phyloP scores from a whole-genome alignment of 768 basidiomycete species.

The Termitomyces titanicus region DNA sequence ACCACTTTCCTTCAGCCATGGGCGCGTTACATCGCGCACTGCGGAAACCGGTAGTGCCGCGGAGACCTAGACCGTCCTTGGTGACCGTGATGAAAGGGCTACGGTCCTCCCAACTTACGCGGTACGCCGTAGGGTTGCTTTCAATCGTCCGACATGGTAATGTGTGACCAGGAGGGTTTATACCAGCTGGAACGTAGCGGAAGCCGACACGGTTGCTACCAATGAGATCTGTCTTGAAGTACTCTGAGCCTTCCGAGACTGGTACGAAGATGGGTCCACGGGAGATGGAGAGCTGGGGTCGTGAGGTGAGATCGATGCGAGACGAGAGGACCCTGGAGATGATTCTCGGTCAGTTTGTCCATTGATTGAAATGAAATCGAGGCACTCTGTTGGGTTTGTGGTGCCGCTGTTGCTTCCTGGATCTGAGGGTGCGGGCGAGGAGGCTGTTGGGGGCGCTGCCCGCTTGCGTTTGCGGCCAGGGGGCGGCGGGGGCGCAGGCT shows the following conservation, averaged over 20 bases:
- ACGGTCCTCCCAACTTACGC: conserved; percentile 91
- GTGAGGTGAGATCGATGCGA: conserved; percentile 64
- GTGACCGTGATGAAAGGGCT: conserved; percentile 77
- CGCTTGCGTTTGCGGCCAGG: conserved; percentile 57
- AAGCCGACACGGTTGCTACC: conserved; percentile 76
- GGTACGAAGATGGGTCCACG: conserved; percentile 70
- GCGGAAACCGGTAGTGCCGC: conserved; percentile 86
- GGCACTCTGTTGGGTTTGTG: conserved; percentile 34
- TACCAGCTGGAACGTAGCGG: conserved; percentile 78
- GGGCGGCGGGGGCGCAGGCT: conserved; percentile 18
- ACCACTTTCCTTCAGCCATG: conserved; percentile 88
- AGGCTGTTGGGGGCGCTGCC: conserved; percentile 37
- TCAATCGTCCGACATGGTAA: conserved; percentile 79
- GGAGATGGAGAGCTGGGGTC: conserved; percentile 70
- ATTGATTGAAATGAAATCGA: conserved; percentile 4
- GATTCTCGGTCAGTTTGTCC: neutral
- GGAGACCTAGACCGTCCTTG: conserved; percentile 70
- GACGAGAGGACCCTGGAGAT: conserved; percentile 49
- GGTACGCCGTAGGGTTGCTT: conserved; percentile 61
- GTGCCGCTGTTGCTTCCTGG: conserved; percentile 29
- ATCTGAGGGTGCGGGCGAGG: conserved; percentile 63
- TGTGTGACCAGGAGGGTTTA: conserved; percentile 53
- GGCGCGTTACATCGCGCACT: conserved; percentile 89
- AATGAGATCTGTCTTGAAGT: conserved; percentile 65
- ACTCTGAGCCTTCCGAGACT: conserved; percentile 49